Conservation (phyloP, 2,329 filamentous ascomycete species). For the Cadophora luteo-olivacea region DNA sequence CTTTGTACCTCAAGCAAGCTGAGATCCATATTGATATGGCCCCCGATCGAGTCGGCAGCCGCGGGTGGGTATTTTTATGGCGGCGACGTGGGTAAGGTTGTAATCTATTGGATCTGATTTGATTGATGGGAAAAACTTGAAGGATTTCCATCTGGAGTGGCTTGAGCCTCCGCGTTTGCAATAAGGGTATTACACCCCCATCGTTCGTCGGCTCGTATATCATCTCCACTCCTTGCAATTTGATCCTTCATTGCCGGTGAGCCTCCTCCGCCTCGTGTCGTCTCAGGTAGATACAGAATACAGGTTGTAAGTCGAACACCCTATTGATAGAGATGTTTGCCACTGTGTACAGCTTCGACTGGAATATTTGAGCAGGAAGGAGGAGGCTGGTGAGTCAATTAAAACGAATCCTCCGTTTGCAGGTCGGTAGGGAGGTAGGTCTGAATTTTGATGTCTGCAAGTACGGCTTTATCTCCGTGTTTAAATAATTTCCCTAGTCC, state of each 20-base stretch:
- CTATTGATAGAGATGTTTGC: constrained; percentile 10
- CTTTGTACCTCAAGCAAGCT: not conserved
- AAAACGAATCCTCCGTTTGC: not conserved
- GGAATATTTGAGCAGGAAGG: not conserved
- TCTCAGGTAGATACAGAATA: not conserved
- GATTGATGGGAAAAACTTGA: not conserved
- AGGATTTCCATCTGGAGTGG: not conserved
- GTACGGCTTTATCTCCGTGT: not conserved
- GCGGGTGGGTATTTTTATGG: constrained; percentile 1
- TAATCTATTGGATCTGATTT: not conserved
- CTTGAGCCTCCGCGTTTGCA: constrained; percentile 7
- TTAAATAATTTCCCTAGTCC: not conserved
- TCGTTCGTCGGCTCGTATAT: constrained; percentile 7
- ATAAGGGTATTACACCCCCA: constrained; percentile 17
- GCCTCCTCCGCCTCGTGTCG: not conserved
- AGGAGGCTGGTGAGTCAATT: not conserved
- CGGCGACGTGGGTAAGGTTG: not conserved
- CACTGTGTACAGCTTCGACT: not conserved
- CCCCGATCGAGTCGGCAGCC: not conserved
- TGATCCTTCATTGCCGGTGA: not conserved
- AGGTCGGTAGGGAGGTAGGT: too few species aligned
- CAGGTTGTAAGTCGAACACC: not conserved
- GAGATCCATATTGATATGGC: not conserved
- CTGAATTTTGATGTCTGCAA: not conserved
- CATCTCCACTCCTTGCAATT: not conserved